A percentile compares a stretch with the other conserved stretches of the same genome.
Evolutionary conservation across 2,329 filamentous ascomycete genomes (phyloP).

Genomic region (Fusarium aywerte): DNA sequence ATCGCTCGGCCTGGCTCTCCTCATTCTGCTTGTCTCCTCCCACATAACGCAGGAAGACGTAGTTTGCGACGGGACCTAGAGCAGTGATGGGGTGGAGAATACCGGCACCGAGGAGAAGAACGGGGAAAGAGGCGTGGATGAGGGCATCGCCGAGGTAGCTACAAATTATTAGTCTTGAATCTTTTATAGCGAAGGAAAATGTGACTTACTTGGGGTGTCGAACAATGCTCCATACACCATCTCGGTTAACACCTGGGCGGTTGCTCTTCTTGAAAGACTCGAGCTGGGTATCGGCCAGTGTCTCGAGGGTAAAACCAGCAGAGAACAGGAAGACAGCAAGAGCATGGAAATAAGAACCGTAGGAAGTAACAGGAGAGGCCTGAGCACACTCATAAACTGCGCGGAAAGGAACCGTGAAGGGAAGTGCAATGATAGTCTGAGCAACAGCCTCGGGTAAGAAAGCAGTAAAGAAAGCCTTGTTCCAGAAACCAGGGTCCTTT

Average conservation of each 20-base stretch:
- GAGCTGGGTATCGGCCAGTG: constrained; percentile 5
- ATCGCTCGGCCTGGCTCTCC: constrained; percentile 5
- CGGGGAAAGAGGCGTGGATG: constrained; percentile 10
- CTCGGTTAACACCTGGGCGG: neutral
- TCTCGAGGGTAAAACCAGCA: constrained; percentile 8
- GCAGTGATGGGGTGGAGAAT: constrained; percentile 7
- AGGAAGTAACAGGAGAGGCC: constrained; percentile 12
- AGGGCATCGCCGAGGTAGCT: constrained; percentile 20
- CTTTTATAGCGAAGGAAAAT: fast-evolving
- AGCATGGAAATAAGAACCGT: neutral
- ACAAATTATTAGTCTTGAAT: fast-evolving
- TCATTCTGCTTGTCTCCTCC: constrained; percentile 18
- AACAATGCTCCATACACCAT: constrained; percentile 26
- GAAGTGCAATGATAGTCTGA: constrained; percentile 18
- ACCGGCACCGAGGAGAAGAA: constrained; percentile 5
- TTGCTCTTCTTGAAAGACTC: constrained; percentile 15
- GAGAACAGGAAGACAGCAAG: constrained; percentile 14
- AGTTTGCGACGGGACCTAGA: constrained; percentile 13
- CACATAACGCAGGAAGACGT: constrained; percentile 14
- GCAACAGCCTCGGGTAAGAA: constrained; percentile 24
- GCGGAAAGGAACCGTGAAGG: constrained; percentile 18
- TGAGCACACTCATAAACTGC: neutral
- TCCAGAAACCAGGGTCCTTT: constrained; percentile 12
- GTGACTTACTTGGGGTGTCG: constrained; percentile 23
- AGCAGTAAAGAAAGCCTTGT: neutral